Evolutionary conservation across 108 stramenopile species (phyloP).

Genomic region (Epithemia pelagica): DNA sequence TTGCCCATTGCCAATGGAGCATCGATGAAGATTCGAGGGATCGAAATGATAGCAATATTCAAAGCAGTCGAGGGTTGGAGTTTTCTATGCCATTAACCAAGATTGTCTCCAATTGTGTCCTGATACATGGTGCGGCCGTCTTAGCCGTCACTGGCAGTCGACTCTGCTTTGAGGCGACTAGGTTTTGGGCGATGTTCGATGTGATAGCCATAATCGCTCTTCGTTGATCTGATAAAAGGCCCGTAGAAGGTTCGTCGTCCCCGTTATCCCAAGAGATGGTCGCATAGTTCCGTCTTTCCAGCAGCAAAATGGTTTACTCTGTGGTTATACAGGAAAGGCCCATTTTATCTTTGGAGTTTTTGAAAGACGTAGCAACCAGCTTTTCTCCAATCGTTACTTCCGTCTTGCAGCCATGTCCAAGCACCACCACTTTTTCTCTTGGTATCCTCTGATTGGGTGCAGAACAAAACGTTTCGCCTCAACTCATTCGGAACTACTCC

Average conservation of each 20-base stretch:
- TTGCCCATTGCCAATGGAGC: too few relatives aligned
- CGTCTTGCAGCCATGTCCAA: slow-evolving; percentile 74
- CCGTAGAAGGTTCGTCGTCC: slow-evolving; percentile 94
- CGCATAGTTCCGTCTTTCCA: slow-evolving; percentile 69
- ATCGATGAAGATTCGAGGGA: too few relatives aligned
- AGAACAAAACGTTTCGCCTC: slow-evolving; percentile 26
- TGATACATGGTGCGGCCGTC: too few relatives aligned
- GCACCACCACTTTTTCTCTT: background rate
- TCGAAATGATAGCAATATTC: too few relatives aligned
- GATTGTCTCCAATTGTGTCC: too few relatives aligned
- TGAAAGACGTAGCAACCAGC: slow-evolving; percentile 72
- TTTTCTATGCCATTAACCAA: too few relatives aligned
- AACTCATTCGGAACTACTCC: slow-evolving; percentile 66
- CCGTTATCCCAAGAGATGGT: slow-evolving; percentile 90
- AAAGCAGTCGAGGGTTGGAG: too few relatives aligned
- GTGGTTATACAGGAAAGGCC: slow-evolving; percentile 66
- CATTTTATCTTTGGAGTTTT: slow-evolving; percentile 75
- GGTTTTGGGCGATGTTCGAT: too few relatives aligned
- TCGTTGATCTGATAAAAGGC: slow-evolving; percentile 86
- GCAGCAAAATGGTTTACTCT: too few relatives aligned
- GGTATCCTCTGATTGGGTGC: background rate
- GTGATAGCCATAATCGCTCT: too few relatives aligned
- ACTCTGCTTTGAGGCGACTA: too few relatives aligned
- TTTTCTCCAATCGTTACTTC: slow-evolving; percentile 49
- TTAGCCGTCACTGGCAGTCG: too few relatives aligned